Base-by-base conservation (phyloP, 305 asterid genomes). In the Rubia balearica region DNA sequence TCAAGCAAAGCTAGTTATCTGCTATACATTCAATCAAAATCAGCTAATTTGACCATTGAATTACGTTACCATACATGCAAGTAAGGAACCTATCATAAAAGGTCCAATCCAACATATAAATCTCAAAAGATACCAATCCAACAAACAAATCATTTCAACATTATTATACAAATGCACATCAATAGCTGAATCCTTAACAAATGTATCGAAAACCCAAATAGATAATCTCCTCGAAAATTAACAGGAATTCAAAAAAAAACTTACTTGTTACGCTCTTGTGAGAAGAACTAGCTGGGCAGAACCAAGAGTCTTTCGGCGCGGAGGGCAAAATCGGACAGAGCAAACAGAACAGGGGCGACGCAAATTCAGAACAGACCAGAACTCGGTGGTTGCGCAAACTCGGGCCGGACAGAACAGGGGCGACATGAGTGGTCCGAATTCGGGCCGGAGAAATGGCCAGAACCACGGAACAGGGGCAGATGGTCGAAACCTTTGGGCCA, bases 291-390 rank as follows among this genome's bases (percentile, higher is more conserved):
- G 82, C 74, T 6, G 89, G 79, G 38, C 98, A 93, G 70, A 86
- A 85, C 98, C 98, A 93, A 24, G 75, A 43, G 68, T 88, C 94
- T 72, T 85, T 80, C 33, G 97, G 97, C 21, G 90, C 94, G 13
- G 91, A 85, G 5, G 70, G 80, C 38, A 93, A 91, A 57, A 84
- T 69, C 5, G 98, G 97, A 24, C 27, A 24, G 27, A 24, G 27
- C 27, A 24, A 24, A 24, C 27, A 24, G 27, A 24, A 24, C 27
- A 24, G 27, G 27, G 27, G 27, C 27, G 27, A 24, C 27, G 27
- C 27, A 24, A 24, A 24, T 24, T 24, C 27, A 24, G 27, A 24
- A 24, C 27, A 24, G 27, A 24, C 1, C 27, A 24, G 27, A 24
- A 24, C 27, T 24, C 27, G 27, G 27, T 24, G 27, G 27, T 1